Conservation (phyloP, 495 filamentous ascomycete genomes). For the Beverwykella pulmonaria region DNA sequence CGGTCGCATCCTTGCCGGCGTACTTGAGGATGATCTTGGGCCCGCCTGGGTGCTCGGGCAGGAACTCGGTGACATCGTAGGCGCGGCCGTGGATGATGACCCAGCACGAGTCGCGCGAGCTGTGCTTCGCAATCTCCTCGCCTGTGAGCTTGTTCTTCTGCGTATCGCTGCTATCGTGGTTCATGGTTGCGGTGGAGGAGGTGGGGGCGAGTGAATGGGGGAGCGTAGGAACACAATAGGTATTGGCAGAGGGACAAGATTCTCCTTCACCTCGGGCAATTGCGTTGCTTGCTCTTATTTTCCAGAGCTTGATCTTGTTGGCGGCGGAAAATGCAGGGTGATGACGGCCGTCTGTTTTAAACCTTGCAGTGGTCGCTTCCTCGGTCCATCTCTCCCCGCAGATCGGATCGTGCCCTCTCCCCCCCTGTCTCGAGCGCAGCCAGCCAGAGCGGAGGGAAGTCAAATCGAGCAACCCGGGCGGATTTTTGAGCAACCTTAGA, state of each 20-base stretch:
- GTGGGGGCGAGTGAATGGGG: neutral
- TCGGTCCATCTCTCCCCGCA: slow-evolving; percentile 29
- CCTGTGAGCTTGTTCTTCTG: slow-evolving; percentile 56
- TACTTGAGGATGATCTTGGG: slow-evolving; percentile 64
- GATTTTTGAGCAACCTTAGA: neutral
- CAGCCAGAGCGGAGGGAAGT: slow-evolving; percentile 1
- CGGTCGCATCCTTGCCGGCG: slow-evolving; percentile 73
- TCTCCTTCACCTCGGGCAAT: neutral
- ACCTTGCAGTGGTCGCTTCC: neutral
- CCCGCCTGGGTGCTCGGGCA: slow-evolving; percentile 44
- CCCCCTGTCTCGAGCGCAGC: neutral
- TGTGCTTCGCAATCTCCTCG: slow-evolving; percentile 69
- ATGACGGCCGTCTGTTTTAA: slow-evolving; percentile 16
- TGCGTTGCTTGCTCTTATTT: neutral
- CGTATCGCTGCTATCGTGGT: slow-evolving; percentile 43
- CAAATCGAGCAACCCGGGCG: slow-evolving; percentile 21
- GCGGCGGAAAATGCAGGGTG: slow-evolving; percentile 20
- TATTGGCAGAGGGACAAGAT: neutral
- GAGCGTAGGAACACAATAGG: neutral
- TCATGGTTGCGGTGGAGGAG: slow-evolving; percentile 37
- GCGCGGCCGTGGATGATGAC: slow-evolving; percentile 44
- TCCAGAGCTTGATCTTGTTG: neutral
- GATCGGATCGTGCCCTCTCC: neutral
- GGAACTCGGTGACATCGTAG: slow-evolving; percentile 43
- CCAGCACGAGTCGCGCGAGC: slow-evolving; percentile 59